Percentiles rank a stretch among this genome's conserved stretches.
Conservation (phyloP, 164 flowering plant genomes). For the Brasenia schreberi region DNA sequence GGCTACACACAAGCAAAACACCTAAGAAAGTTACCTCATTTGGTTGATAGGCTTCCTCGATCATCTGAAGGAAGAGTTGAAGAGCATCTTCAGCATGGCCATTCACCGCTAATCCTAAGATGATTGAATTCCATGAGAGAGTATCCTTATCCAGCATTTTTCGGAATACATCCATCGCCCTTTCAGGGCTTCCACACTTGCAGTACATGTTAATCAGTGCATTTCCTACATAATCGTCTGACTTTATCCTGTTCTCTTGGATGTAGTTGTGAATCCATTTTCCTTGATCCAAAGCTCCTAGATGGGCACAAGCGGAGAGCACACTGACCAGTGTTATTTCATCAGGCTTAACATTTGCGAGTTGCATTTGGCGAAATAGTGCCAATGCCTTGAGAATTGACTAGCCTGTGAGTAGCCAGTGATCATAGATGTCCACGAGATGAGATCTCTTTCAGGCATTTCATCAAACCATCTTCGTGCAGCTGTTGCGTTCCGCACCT, state of each 20-base stretch:
- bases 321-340: conserved; percentile 42
- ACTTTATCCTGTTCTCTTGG: conserved; percentile 16
- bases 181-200: conserved; percentile 49
- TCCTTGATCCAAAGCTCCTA: conserved; percentile 48
- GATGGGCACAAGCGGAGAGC: conserved; percentile 63
- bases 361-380: conserved; percentile 53
- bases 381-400: conserved; percentile 29
- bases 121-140: conserved; percentile 63
- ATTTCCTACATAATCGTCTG: conserved; percentile 47
- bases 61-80: conserved; percentile 42
- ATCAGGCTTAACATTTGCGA: conserved; percentile 44
- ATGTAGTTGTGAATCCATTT: conserved; percentile 39
- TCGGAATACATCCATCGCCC: conserved; percentile 41
- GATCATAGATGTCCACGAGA: conserved; percentile 75
- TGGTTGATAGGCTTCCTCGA: conserved; percentile 32
- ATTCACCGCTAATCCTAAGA: conserved; percentile 60
- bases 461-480: conserved; percentile 42
- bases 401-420: conserved; percentile 39
- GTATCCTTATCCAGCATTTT: conserved; percentile 39
- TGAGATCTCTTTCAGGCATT: conserved; percentile 50
- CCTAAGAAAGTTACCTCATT: conserved; percentile 53
- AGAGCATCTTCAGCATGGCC: conserved; percentile 41
- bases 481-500: conserved; percentile 25
- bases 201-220: conserved; percentile 68
- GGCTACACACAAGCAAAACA: conserved; percentile 52